Evolutionary conservation across 345 rosid genomes (phyloP).

Genomic region (Eucalyptus globulus): DNA sequence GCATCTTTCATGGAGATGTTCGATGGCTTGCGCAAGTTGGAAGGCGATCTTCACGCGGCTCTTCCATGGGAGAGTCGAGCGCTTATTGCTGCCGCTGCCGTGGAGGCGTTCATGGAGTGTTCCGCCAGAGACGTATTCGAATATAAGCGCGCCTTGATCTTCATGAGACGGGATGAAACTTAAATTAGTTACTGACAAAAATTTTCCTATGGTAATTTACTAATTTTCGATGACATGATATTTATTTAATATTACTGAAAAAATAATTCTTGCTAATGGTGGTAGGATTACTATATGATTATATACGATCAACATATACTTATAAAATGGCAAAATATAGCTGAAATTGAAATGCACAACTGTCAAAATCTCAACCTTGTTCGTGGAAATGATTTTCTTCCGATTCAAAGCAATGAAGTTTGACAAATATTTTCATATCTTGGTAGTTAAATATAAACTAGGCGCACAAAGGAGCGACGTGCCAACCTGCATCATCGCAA

Average conservation of each 20-base stretch:
- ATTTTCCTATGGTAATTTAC: too few relatives aligned
- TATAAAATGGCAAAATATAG: not conserved
- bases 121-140: conserved; percentile 58
- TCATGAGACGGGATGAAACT: conserved; percentile 1
- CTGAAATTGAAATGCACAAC: not conserved
- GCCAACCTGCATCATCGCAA: conserved; percentile 47
- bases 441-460: not conserved
- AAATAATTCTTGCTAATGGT: too few relatives aligned
- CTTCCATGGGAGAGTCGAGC: conserved; percentile 36
- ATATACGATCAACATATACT: not conserved
- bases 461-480: not conserved
- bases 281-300: not conserved
- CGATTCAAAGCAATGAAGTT: not conserved
- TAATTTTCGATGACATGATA: too few relatives aligned
- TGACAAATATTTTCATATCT: not conserved
- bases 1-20: conserved; percentile 65
- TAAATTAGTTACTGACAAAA: not conserved
- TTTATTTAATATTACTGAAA: too few relatives aligned
- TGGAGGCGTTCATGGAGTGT: conserved; percentile 61
- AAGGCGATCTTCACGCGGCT: conserved; percentile 47
- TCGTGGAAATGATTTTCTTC: not conserved
- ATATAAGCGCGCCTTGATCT: conserved; percentile 47
- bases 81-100: not conserved
- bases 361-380: not conserved
- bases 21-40: conserved; percentile 65